phyloP scores from a whole-genome alignment of 2,329 filamentous ascomycete species.

The Thyridium curvatum region DNA sequence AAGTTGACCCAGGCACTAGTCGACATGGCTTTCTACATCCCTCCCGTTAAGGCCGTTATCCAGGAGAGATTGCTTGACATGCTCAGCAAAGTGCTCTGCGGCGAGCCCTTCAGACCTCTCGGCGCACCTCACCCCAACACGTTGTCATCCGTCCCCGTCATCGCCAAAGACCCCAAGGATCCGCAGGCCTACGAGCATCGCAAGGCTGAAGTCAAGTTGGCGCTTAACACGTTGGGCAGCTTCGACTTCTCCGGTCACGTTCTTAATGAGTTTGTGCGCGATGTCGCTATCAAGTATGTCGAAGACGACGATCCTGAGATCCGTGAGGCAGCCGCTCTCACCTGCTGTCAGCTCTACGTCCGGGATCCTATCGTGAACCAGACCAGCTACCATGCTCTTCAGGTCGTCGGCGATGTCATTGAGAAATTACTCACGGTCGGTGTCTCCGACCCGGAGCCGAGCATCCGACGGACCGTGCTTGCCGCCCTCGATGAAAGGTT shows the following conservation, averaged over 20 bases:
- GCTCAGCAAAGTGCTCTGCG: constrained; percentile 87
- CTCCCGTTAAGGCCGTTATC: constrained; percentile 85
- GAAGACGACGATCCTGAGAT: constrained; percentile 94
- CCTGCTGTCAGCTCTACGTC: constrained; percentile 95
- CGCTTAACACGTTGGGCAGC: constrained; percentile 91
- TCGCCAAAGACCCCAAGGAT: constrained; percentile 82
- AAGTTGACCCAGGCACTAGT: constrained; percentile 93
- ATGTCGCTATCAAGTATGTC: constrained; percentile 96
- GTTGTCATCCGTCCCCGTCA: constrained; percentile 73
- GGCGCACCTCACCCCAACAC: constrained; percentile 82
- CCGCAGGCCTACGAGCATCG: constrained; percentile 72
- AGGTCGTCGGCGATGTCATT: constrained; percentile 96
- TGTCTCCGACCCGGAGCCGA: constrained; percentile 83
- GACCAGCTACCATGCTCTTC: constrained; percentile 92
- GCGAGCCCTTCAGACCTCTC: constrained; percentile 84
- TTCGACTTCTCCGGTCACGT: constrained; percentile 90
- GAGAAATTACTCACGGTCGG: constrained; percentile 93
- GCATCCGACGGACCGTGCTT: constrained; percentile 83
- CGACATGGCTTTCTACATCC: constrained; percentile 98
- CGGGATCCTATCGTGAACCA: constrained; percentile 97
- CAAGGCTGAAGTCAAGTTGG: constrained; percentile 85
- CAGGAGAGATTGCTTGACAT: constrained; percentile 92
- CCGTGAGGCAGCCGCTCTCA: constrained; percentile 87
- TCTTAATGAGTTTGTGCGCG: constrained; percentile 95
- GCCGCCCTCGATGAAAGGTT: constrained; percentile 88